These are phyloP conservation scores for Calocybe indica DNA, from an alignment of 768 basidiomycete genomes.

Conservation along the genomic window DNA sequence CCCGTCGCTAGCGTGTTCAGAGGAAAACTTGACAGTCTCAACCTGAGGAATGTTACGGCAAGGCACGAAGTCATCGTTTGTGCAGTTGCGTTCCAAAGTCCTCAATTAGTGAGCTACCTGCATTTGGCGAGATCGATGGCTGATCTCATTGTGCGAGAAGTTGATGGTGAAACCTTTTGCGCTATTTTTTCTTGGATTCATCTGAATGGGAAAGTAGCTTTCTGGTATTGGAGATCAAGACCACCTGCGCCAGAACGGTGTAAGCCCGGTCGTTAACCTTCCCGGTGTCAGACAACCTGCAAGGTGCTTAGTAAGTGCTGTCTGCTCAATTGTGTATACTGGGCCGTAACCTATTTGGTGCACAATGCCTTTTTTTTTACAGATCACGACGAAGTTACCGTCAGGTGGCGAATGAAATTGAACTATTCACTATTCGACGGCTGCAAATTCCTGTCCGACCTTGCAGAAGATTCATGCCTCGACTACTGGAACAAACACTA, in stretches of 20 bases:
- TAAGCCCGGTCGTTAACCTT: slow-evolving; percentile 20
- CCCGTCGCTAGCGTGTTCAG: slow-evolving; percentile 21
- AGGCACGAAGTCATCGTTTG: slow-evolving; percentile 22
- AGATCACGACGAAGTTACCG: slow-evolving; percentile 27
- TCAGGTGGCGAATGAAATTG: slow-evolving; percentile 21
- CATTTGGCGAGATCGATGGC: neutral
- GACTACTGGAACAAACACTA: slow-evolving; percentile 16
- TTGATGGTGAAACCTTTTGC: no score
- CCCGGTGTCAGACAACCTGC: slow-evolving; percentile 33
- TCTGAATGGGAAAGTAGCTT: slow-evolving; percentile 11
- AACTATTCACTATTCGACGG: slow-evolving; percentile 20
- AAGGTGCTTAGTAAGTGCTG: no score
- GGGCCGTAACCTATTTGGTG: no score
- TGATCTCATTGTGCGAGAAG: no score
- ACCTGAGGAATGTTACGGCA: slow-evolving; percentile 13
- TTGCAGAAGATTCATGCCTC: slow-evolving; percentile 21
- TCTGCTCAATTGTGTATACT: no score
- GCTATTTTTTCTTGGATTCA: neutral
- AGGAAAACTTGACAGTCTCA: slow-evolving; percentile 12
- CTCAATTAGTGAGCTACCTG: slow-evolving; percentile 18
- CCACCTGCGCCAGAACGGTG: slow-evolving; percentile 17
- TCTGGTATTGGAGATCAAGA: slow-evolving; percentile 27
- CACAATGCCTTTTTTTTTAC: no score
- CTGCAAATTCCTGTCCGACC: slow-evolving; percentile 20
- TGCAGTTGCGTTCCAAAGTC: slow-evolving; percentile 21